phyloP scores from a whole-genome alignment of 2,329 filamentous ascomycete genomes.

The Alternaria ventricosa region DNA sequence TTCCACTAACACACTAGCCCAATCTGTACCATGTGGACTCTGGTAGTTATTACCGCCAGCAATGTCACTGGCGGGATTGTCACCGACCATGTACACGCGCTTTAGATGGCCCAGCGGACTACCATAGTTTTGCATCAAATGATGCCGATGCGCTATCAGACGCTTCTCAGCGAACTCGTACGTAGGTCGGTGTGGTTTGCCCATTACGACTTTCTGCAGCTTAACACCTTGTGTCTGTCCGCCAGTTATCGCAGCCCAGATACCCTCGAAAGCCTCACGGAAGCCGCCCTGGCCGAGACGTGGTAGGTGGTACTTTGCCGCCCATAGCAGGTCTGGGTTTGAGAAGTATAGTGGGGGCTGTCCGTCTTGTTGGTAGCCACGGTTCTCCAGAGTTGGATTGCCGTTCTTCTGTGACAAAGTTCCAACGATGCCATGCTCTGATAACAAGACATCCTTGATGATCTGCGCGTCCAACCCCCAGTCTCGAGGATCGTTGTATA shows the following conservation, averaged over 20 bases:
- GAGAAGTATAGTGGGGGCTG: constrained; percentile 87
- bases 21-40: constrained; percentile 71
- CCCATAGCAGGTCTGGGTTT: constrained; percentile 91
- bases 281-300: constrained; percentile 93
- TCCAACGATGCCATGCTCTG: constrained; percentile 77
- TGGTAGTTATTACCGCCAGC: constrained; percentile 79
- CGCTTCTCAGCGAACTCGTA: constrained; percentile 85
- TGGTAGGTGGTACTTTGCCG: constrained; percentile 81
- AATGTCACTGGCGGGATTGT: constrained; percentile 81
- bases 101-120: constrained; percentile 58
- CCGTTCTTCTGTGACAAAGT: constrained; percentile 79
- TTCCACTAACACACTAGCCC: constrained; percentile 77
- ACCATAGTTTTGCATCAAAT: constrained; percentile 50
- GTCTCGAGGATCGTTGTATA: constrained; percentile 95
- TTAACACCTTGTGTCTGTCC: constrained; percentile 60
- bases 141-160: constrained; percentile 66
- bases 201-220: constrained; percentile 72
- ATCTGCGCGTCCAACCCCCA: constrained; percentile 92
- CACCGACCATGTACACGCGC: constrained; percentile 90
- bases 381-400: constrained; percentile 66
- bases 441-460: constrained; percentile 82
- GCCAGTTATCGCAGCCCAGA: constrained; percentile 76
- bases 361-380: constrained; percentile 80
- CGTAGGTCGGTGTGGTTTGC: constrained; percentile 80
- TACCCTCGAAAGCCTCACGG: constrained; percentile 77